Evolutionary conservation across 129 eudicot species (phyloP), one percentile per base, ranked within the genome.

Genomic region (Glebionis coronaria): DNA sequence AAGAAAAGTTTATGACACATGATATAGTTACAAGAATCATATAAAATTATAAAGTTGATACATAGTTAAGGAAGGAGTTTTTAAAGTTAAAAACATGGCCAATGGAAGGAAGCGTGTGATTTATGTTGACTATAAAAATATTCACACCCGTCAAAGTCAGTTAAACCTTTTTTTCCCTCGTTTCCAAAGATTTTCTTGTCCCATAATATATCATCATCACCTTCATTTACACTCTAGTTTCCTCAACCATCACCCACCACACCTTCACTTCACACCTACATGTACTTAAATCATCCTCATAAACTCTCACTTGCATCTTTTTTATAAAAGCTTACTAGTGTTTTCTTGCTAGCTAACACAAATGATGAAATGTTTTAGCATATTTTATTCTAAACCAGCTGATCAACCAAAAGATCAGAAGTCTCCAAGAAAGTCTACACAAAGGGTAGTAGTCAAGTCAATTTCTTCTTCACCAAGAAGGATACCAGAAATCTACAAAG

Each of bases 401-500:
- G 82, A 87, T n/a, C n/a, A n/a, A 56, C 16, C 83, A 47, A 67
- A 74, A 55, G 67, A 67, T 27, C 46, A 80, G n/a, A 70, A 64
- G 19, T 14, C 46, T 45, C 49, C 68, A 67, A 67, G 29, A 59
- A 74, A 67, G 69, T 45, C 56, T 2, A 35, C 42, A 35, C 42
- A 35, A 28, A 64, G 79, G 11, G 75, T 42, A n/a, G 75, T 67
- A n/a, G 75, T 67, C n/a, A 89, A 78, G 77, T 81, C 94, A 11
- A 76, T 84, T 14, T 2, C 42, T 15, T 42, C 84, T 28, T 76
- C 81, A n/a, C 75, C 86, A 12, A 74, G 78, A 59, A 78, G 77
- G 21, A 78, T 84, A 55, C 79, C 79, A 5, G 86, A 90, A 75
- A 60, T 85, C 65, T 90, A 83, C 65, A 73, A 60, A 75, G 86